A percentile compares a stretch with the other conserved stretches of the same genome.
Conservation (phyloP, 148 eudicot genomes). For the Chenopodium album region DNA sequence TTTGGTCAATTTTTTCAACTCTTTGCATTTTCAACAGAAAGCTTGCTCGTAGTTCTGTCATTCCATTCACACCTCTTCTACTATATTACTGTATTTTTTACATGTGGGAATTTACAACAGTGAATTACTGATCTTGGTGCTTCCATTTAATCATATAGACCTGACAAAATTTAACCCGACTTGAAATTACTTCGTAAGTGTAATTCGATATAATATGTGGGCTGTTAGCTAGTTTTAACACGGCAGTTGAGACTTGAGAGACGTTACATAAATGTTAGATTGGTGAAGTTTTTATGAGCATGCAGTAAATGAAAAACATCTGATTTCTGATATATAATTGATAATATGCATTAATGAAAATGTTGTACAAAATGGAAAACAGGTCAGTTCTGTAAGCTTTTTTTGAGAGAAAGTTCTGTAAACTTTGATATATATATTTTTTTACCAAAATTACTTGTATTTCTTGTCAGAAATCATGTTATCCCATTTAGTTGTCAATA, state of each 20-base stretch:
- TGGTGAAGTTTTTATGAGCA: background rate
- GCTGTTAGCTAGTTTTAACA: background rate
- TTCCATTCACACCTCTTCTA: background rate
- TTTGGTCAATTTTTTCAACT: slow-evolving; percentile 9
- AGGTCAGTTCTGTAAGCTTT: background rate
- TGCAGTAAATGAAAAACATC: background rate
- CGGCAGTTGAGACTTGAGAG: too few species aligned
- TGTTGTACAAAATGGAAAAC: background rate
- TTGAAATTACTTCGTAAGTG: background rate
- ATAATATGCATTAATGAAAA: background rate
- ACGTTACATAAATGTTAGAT: background rate
- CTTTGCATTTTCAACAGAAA: background rate
- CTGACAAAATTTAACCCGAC: background rate
- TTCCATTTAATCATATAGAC: background rate
- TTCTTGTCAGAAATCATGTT: too few species aligned
- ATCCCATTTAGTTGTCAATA: too few species aligned
- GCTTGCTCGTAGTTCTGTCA: background rate
- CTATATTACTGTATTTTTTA: background rate
- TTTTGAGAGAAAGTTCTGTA: background rate
- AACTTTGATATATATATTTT: too few species aligned
- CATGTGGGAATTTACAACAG: too few species aligned
- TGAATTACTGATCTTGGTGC: background rate
- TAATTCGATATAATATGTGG: background rate
- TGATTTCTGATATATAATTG: background rate
- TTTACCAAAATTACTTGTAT: too few species aligned